Evolutionary conservation across 306 rosid genomes (phyloP), one percentile per base, ranked within the genome.

Genomic region (Inga leiocalycina): DNA sequence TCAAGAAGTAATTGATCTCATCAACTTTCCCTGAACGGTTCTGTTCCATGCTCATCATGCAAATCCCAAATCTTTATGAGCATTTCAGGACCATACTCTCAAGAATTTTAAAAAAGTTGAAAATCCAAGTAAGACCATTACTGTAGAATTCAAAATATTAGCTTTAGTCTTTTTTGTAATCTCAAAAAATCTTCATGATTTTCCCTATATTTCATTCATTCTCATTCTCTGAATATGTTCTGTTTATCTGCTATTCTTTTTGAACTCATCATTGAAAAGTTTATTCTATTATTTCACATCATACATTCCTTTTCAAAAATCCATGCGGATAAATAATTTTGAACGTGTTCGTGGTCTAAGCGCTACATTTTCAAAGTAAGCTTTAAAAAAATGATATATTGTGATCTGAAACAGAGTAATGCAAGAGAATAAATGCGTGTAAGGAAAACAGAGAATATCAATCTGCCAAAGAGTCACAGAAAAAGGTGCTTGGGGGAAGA

Each of bases 151-250:
- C 71, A 66, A 66, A 66, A 14, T 30, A 2, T 71, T 67, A 68
- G 81, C 27, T 45, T 30, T 83, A 74, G 73, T 17, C 82, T 24
- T 2, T 1, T 57, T 59, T 65, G 16, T 67, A 6, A 64, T 27
- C 57, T 16, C 54, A 71, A 74, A 61, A 79, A 80, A 80, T 27
- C 43, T 64, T 20, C 77, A 30, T 11, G 3, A 41, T 64, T 64
- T 64, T 20, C 39, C 9, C 71, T 43, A 34, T 75, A 80, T 75
- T 84, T 81, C 69, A 67, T 73, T 81, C 81, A 87, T 87, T 85
- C 84, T 64, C 62, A 64, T 79, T 77, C 79, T 81, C 76, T 35
- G 6, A 54, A 48, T 64, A 82, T 87, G 86, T 82, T 79, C 86
- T 73, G 15, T 45, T 54, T 54, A 71, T 79, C 64, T 46, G n/a